Evolutionary conservation across 1,284 basidiomycete species (phyloP), one percentile per base, ranked within the genome.

Genomic region (Apiotrichum gracile): DNA sequence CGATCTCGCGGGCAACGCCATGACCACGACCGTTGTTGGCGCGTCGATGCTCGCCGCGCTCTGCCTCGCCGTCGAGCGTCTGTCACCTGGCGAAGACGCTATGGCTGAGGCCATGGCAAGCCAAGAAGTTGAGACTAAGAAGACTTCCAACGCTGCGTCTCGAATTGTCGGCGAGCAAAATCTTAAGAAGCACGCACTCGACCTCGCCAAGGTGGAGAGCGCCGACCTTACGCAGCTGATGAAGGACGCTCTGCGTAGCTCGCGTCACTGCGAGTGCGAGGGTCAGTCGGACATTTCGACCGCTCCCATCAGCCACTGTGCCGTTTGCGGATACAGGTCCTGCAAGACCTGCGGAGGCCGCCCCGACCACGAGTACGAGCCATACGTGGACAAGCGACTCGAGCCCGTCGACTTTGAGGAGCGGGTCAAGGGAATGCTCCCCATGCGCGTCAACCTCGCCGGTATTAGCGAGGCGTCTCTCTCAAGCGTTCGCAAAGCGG

Each of bases 1-100:
- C 14, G 91, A 97, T 74, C 80, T 97, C 10, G 93, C 92, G 13
- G 92, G 92, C 1, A 97, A 97, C 65, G 93, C 92, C 48, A 97
- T 97, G 92, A 88, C 91, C 1, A 89, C 92, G 1, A 97, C 92
- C 1, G 92, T 97, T 14, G 92, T 97, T 21, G 92, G 93, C 1
- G 83, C 90, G 2, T 87, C 89, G 61, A 90, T 97, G 63, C 77
- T 96, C 37, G 84, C 88, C 12, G 90, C 91, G 0, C 77, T 97
- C 40, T 80, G 86, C 13, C 74, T 85, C 1, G 83, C 84, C 6
- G 80, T 79, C 65, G 80, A 81, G 40, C 79, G 87, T 26, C 76
- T 91, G 31, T 22, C 68, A 16, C 73, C 81, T 54, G 83, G 80
- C 1, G 85, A 86, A 60, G 85, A 86, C 64, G 78, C 75, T 61